Base-by-base conservation (phyloP, 306 rosid species). In the Cicer arietinum region DNA sequence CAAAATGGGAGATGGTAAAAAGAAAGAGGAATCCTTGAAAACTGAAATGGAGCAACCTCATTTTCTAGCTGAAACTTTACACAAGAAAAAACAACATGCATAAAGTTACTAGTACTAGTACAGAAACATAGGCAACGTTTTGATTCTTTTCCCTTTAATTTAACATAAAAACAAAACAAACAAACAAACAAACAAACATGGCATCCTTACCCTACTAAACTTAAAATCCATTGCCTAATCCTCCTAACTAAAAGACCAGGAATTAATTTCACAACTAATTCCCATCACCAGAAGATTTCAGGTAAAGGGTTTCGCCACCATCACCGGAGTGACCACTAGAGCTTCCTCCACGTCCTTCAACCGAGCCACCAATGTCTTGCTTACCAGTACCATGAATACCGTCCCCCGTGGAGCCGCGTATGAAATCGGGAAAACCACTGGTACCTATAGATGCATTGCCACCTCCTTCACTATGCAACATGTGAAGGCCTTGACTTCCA, bases 241-340 rank as follows among this genome's bases (percentile, higher is more conserved):
- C 65, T 64, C 80, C 83, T 79, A 74, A 69, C 64, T 67, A 76
- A 77, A 78, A 73, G 54, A 56, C 78, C 37, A 45, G 16, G 16
- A 57, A 39, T 25, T 58, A 58, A 51, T 35, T 78, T 76, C 20
- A 61, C 51, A 75, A 64, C 69, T 73, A 91, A 77, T 92, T 92
- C 46, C 91, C 92, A 79, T 90, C 91, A 72, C 85, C 93, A 6
- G 85, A 52, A 60, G 90, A 68, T 77, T 89, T 94, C 70, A 91
- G 77, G 87, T 91, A 94, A 47, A 89, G 90, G 12, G 87, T 84
- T 75, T 93, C 97, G 5, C 96, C 93, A 4, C 92, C 96, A 20
- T 91, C 97, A 10, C 90, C 89, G 7, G 81, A 88, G 89, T 86
- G 88, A 14, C 90, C 97, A 11, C 90, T 88, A 13, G 81, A 88